Evolutionary conservation across 1,139 yeast species (phyloP), one percentile per base, ranked within the genome.

Genomic region (Meyerozyma guilliermondii): DNA sequence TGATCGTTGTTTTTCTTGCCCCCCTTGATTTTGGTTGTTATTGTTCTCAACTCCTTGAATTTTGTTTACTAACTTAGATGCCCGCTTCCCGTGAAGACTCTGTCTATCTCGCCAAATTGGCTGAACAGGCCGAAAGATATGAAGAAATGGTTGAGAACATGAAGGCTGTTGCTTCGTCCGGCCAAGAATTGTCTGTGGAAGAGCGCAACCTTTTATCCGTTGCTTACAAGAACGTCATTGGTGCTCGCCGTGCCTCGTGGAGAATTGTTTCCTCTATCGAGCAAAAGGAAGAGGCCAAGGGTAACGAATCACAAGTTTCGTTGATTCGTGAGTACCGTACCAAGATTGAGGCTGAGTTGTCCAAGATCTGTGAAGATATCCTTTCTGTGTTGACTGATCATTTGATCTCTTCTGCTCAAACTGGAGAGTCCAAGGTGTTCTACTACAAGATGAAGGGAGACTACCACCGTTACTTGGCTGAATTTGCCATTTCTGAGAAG

Each of bases 391-490:
- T 92, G 63, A 83, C 87, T 53, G 79, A 86, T 59, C 95, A 89
- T 68, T 82, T 92, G 68, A 89, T 92, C 60, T 91, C 96, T 57
- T 81, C 92, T 48, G 97, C 98, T 52, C 88, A 86, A 67, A 81
- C 96, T 50, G 98, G 97, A 59, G 98, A 92, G 73, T 88, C 96
- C 41, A 89, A 91, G 79, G 98, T 92, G 47, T 92, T 92, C 72
- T 92, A 92, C 80, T 89, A 87, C 76, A 92, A 92, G 82, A 92
- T 92, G 98, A 91, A 92, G 79, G 98, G 98, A 75, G 98, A 92
- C 70, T 92, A 92, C 79, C 96, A 91, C 78, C 95, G 98, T 75
- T 92, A 92, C 71, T 80, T 92, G 72, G 98, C 98, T 51, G 98
- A 92, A 74, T 92, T 92, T 62, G 94, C 97, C 50, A 77, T 81